Percentiles rank a stretch among this genome's conserved stretches.
These are phyloP conservation scores for Monosporascus sp. DNA, from an alignment of 2,329 filamentous ascomycete genomes.

Conservation along the genomic window DNA sequence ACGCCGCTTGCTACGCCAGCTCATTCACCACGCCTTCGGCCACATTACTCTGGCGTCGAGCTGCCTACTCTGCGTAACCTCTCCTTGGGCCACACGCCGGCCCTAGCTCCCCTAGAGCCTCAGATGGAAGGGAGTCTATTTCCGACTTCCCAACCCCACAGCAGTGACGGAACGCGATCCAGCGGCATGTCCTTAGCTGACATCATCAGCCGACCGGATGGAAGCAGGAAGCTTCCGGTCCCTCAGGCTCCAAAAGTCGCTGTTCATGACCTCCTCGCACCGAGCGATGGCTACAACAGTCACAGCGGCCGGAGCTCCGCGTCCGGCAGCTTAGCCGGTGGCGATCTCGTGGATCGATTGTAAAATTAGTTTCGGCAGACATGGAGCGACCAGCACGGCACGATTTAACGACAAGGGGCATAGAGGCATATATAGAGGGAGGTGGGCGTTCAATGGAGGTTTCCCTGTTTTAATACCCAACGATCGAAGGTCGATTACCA, in stretches of 20 bases:
- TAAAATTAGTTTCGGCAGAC: conserved; percentile 19
- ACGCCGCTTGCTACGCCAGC: conserved; percentile 97
- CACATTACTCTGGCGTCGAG: conserved; percentile 67
- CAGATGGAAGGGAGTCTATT: conserved; percentile 41
- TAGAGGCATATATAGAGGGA: conserved; percentile 28
- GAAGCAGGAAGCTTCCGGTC: conserved; percentile 82
- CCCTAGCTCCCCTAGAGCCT: conserved; percentile 55
- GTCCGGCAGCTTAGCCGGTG: conserved; percentile 70
- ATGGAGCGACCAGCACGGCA: conserved; percentile 15
- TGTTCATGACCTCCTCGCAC: conserved; percentile 76
- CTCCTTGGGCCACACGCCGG: conserved; percentile 50
- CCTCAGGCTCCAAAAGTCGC: conserved; percentile 87
- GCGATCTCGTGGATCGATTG: conserved; percentile 57
- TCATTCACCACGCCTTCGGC: conserved; percentile 85
- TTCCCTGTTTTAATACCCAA: conserved; percentile 1
- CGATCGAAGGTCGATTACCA: neutral
- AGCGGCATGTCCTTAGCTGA: conserved; percentile 80
- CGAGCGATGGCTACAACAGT: conserved; percentile 56
- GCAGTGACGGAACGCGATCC: conserved; percentile 45
- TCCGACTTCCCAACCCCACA: conserved; percentile 48
- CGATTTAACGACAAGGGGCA: conserved; percentile 26
- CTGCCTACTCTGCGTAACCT: conserved; percentile 76
- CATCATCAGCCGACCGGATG: conserved; percentile 86
- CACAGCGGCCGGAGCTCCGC: conserved; percentile 72
- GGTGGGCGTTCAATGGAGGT: conserved; percentile 18